phyloP scores from a whole-genome alignment of 768 basidiomycete species.

The Collybia mongolica region DNA sequence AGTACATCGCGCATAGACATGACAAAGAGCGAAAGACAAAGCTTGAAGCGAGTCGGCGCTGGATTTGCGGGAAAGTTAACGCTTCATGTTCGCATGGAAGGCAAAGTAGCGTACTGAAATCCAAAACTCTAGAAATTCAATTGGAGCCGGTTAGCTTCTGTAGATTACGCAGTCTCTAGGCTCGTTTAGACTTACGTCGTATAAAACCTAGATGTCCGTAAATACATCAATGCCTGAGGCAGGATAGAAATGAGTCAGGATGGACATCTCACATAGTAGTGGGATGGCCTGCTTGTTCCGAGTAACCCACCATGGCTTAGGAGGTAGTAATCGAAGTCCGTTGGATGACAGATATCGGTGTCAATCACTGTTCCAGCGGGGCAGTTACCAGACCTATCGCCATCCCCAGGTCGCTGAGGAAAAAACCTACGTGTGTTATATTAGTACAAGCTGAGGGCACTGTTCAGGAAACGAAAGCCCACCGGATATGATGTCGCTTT shows the following conservation, averaged over 20 bases:
- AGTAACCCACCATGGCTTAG: constrained; percentile 76
- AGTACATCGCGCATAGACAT: constrained; percentile 79
- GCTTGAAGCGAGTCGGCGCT: constrained; percentile 70
- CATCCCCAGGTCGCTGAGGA: constrained; percentile 30
- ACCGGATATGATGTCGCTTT: constrained; percentile 69
- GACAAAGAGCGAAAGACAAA: constrained; percentile 70
- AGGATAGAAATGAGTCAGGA: neutral
- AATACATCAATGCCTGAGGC: neutral
- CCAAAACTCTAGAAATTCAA: constrained; percentile 40
- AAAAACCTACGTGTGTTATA: constrained; percentile 28
- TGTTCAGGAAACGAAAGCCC: neutral
- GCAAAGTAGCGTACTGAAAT: constrained; percentile 46
- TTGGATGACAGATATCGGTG: constrained; percentile 63
- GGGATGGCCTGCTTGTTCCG: constrained; percentile 61
- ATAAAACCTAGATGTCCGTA: constrained; percentile 28
- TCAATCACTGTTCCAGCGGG: constrained; percentile 81
- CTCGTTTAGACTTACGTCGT: constrained; percentile 33
- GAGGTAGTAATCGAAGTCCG: constrained; percentile 77
- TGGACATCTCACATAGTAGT: constrained; percentile 39
- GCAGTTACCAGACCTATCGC: constrained; percentile 70
- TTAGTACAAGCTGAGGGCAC: neutral
- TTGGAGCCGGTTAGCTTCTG: neutral
- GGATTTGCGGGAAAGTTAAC: neutral
- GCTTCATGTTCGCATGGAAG: neutral
- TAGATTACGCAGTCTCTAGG: neutral